These are phyloP conservation scores for Cicer cuneatum DNA, from an alignment of 306 rosid genomes.

Conservation along the genomic window DNA sequence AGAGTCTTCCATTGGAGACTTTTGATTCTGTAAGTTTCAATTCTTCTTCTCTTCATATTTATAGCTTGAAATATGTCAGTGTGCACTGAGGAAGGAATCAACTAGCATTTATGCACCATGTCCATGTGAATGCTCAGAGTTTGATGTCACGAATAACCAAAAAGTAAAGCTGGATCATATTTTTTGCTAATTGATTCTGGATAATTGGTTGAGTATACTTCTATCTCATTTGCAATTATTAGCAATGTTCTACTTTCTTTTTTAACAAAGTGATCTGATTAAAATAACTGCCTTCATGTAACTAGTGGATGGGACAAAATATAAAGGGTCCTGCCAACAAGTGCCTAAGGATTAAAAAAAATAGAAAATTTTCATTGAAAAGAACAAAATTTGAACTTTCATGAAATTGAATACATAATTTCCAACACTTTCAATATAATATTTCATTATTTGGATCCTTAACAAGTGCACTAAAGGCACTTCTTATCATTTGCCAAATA, in stretches of 20 bases:
- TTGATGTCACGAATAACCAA: conserved; percentile 18
- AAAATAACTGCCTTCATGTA: conserved; percentile 4
- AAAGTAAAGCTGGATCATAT: conserved; percentile 26
- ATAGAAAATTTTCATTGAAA: too few relatives aligned
- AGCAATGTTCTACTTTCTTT: conserved; percentile 21
- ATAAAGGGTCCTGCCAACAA: too few relatives aligned
- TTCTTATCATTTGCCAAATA: neutral
- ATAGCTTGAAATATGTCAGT: conserved; percentile 21
- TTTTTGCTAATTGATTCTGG: conserved; percentile 36
- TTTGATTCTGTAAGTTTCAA: conserved; percentile 86
- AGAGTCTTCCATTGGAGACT: conserved; percentile 91
- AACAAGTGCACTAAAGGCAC: too few relatives aligned
- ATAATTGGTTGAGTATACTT: conserved; percentile 30
- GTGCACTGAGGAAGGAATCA: conserved; percentile 36
- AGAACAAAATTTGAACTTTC: too few relatives aligned
- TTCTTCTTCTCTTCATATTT: conserved; percentile 34
- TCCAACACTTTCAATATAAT: too few relatives aligned
- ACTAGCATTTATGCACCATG: conserved; percentile 22
- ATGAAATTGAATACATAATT: too few relatives aligned
- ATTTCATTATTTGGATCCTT: too few relatives aligned
- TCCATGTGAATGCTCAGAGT: conserved; percentile 26
- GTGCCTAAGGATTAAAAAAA: too few relatives aligned
- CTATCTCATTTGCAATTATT: conserved; percentile 28
- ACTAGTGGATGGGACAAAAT: conserved; percentile 21
- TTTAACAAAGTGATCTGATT: neutral